Base-by-base conservation (phyloP, 345 rosid species). In the Syzygium oleosum region DNA sequence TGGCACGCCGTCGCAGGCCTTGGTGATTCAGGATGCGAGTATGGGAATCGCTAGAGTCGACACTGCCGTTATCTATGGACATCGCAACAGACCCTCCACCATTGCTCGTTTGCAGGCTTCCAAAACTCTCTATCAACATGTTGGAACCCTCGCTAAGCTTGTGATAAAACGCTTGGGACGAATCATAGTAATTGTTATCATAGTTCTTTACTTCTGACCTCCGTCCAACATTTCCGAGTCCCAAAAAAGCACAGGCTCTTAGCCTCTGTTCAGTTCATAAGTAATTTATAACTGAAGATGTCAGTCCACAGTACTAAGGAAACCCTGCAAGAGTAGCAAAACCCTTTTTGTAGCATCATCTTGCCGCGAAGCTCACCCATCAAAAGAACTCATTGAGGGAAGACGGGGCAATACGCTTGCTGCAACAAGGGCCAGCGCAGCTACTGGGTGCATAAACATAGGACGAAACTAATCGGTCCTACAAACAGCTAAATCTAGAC, bases 21-120 rank as follows among this genome's bases (percentile, higher is more conserved):
- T 88, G 93, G 87, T 92, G 94, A 87, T 90, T 91, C 86, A 92
- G 89, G 54, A 92, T 92, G 86, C 86, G 94, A 49, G 94, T 92
- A 58, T 88, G 89, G 27, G 94, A 92, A 56, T 90, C 94, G 54
- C 90, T 92, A 25, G 93, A 91, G 46, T 90, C 94, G 9, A 91
- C 86, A 79, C 94, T 92, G 85, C 92, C 91, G 80, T 90, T 91
- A 31, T 91, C 93, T 27, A 90, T 53, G 23, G 94, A 92, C 92
- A 92, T 92, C 4, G 92, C 91, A 5, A 89, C 91, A 29, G 93
- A 92, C 52, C 94, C 94, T 54, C 93, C 94, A 55, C 84, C 91
- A 80, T 89, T 89, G 91, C 91, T 88, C 22, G 92, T 92, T 52
- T 91, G 93, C 86, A 92, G 80, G 90, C 93, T 92, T 46, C 91